Percentiles rank a stretch among this genome's conserved stretches.
Evolutionary conservation across 2,329 filamentous ascomycete genomes (phyloP).

Genomic region (Diaporthe citri): DNA sequence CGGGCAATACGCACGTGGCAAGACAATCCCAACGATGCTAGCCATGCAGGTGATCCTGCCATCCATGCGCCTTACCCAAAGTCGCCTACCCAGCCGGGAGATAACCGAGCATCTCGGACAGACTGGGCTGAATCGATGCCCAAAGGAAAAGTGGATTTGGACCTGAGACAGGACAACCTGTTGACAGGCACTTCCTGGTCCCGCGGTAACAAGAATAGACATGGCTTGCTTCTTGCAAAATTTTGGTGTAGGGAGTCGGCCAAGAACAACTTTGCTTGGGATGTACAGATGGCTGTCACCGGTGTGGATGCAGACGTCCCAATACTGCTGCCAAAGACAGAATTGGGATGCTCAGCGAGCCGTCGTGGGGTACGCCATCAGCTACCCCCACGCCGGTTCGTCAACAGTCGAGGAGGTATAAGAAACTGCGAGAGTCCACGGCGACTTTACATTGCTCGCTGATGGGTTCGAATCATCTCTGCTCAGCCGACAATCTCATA

Average conservation of each 20-base stretch:
- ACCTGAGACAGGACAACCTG: not conserved
- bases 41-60: constrained; percentile 12
- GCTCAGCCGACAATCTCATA: not conserved
- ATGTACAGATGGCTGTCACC: not conserved
- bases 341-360: not conserved
- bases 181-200: constrained; percentile 17
- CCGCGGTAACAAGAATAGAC: not conserved
- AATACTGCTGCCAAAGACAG: not conserved
- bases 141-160: too few species aligned
- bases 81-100: not conserved
- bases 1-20: constrained; percentile 2
- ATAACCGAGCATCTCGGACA: not conserved
- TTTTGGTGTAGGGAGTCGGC: not conserved
- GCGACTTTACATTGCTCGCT: not conserved
- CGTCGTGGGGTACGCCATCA: not conserved
- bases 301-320: not conserved
- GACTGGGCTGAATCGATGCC: not conserved
- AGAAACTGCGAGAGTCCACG: not conserved
- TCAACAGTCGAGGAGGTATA: not conserved
- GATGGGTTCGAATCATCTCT: not conserved
- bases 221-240: not conserved
- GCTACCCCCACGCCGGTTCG: too few species aligned
- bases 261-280: not conserved
- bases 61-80: not conserved
- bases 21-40: not conserved